phyloP scores from a whole-genome alignment of 495 filamentous ascomycete genomes.

The Aspergillus panamensis region DNA sequence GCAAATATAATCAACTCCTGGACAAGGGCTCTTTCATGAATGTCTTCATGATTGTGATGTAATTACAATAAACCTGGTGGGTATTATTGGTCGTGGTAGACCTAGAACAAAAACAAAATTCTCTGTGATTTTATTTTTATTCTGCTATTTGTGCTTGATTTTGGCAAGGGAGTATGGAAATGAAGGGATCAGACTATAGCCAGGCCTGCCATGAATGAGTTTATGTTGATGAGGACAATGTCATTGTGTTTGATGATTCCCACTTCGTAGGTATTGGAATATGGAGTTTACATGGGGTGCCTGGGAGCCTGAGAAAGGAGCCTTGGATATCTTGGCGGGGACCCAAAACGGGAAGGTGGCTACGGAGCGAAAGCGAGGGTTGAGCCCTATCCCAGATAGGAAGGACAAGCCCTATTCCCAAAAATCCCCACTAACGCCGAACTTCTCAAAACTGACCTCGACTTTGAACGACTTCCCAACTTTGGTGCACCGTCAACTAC shows the following conservation, averaged over 20 bases:
- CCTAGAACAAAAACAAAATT: constrained; percentile 1
- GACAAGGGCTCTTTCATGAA: background rate
- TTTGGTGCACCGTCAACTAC: constrained; percentile 23
- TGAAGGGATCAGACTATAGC: background rate
- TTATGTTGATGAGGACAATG: too few species aligned
- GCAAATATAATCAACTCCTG: background rate
- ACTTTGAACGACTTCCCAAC: constrained; percentile 32
- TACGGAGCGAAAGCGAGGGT: constrained; percentile 40
- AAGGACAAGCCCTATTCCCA: constrained; percentile 38
- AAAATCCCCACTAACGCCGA: constrained; percentile 45
- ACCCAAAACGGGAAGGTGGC: constrained; percentile 25
- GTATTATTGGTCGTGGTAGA: background rate
- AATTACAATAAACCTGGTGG: background rate
- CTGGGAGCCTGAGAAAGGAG: constrained; percentile 13
- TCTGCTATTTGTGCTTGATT: background rate
- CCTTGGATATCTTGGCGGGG: constrained; percentile 2
- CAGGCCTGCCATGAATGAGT: too few species aligned
- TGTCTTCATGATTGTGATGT: constrained; percentile 6
- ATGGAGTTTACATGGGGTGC: background rate
- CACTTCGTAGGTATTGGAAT: too few species aligned
- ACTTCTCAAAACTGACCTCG: constrained; percentile 35
- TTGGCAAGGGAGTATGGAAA: background rate
- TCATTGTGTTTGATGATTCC: too few species aligned
- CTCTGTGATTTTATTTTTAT: constrained; percentile 4
- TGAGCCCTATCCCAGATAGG: constrained; percentile 41